Percentiles rank a stretch among this genome's conserved stretches.
These are phyloP conservation scores for Penicillium glabrum DNA, from an alignment of 2,329 filamentous ascomycete genomes.

Conservation along the genomic window DNA sequence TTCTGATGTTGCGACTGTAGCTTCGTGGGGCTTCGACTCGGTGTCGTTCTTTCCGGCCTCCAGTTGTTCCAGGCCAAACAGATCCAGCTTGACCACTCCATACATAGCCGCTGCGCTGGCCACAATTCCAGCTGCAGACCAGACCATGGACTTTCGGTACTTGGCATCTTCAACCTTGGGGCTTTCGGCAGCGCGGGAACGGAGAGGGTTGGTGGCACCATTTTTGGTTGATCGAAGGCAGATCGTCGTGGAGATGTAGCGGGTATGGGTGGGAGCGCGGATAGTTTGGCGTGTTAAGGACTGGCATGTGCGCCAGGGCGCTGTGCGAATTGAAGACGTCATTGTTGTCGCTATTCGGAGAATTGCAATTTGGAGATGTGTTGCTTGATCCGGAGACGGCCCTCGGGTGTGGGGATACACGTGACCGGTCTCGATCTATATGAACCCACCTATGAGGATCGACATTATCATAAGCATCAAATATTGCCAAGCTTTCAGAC, in stretches of 20 bases:
- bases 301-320: constrained; percentile 30
- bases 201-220: background rate
- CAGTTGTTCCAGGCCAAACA: constrained; percentile 31
- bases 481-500: background rate
- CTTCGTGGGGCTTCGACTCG: constrained; percentile 10
- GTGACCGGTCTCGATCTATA: constrained; percentile 21
- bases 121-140: constrained; percentile 40
- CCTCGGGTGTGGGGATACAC: constrained; percentile 21
- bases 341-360: constrained; percentile 3
- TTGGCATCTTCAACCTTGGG: constrained; percentile 23
- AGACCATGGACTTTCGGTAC: constrained; percentile 31
- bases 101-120: constrained; percentile 43
- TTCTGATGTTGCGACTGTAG: constrained; percentile 1
- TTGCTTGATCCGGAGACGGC: constrained; percentile 8
- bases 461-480: background rate
- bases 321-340: constrained; percentile 17
- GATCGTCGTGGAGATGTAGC: constrained; percentile 28
- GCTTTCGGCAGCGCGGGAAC: background rate
- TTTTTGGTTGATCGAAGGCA: constrained; percentile 22
- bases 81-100: constrained; percentile 39
- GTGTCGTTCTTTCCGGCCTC: constrained; percentile 12
- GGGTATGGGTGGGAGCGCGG: constrained; percentile 6
- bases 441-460: background rate
- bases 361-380: background rate
- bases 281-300: constrained; percentile 23